Conservation (phyloP, 768 basidiomycete genomes). For the Boletus tomentosulus region DNA sequence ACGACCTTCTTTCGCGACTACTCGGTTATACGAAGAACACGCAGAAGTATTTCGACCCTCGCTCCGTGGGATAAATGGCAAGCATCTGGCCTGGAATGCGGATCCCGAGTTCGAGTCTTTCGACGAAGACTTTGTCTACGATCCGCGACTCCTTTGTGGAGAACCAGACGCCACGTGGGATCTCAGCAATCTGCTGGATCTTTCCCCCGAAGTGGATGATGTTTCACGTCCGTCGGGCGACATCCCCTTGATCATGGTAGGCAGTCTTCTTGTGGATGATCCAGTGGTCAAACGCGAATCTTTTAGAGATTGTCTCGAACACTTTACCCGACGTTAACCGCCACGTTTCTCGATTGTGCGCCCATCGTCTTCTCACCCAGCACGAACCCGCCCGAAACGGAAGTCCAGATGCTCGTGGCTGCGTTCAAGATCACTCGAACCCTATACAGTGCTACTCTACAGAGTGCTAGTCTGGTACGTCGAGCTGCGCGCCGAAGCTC, state of each 20-base stretch:
- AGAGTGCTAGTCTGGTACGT: constrained; percentile 37
- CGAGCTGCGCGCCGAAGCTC: not conserved
- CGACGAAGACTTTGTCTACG: constrained; percentile 30
- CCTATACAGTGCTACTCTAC: constrained; percentile 57
- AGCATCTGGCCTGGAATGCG: constrained; percentile 25
- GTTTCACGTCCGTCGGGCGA: constrained; percentile 15
- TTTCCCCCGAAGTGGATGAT: constrained; percentile 13
- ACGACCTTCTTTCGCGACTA: constrained; percentile 50
- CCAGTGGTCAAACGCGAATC: constrained; percentile 10
- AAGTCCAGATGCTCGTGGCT: constrained; percentile 55
- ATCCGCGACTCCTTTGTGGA: constrained; percentile 14
- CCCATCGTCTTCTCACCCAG: constrained; percentile 76
- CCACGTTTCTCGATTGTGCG: constrained; percentile 84
- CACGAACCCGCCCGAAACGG: constrained; percentile 52
- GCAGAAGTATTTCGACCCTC: constrained; percentile 40
- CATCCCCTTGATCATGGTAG: constrained; percentile 24
- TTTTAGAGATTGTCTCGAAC: constrained; percentile 63
- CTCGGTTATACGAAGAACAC: constrained; percentile 51
- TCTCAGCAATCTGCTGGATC: constrained; percentile 31
- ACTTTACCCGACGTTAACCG: constrained; percentile 74
- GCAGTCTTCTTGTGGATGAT: constrained; percentile 17
- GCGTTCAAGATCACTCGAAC: constrained; percentile 54
- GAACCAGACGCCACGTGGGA: constrained; percentile 27
- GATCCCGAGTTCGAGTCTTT: constrained; percentile 22
- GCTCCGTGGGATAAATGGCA: constrained; percentile 6